Evolutionary conservation across 2,329 filamentous ascomycete genomes (phyloP).

Genomic region (Lasiodiplodia theobromae): DNA sequence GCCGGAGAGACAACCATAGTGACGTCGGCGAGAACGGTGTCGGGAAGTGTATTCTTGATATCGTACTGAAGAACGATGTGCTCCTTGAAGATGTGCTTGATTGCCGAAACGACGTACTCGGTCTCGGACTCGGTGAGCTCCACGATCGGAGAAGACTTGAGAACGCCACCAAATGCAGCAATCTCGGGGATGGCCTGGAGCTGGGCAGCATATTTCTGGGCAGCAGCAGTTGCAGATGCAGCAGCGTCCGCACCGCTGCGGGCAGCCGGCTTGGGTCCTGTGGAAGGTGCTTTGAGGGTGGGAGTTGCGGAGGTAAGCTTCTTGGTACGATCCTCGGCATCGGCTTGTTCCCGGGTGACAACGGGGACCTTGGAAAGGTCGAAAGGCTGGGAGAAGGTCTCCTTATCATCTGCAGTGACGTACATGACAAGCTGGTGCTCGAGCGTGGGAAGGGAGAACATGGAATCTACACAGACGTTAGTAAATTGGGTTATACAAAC

Average conservation of each 20-base stretch:
- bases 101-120: constrained; percentile 90
- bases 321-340: constrained; percentile 95
- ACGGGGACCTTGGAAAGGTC: constrained; percentile 90
- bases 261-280: constrained; percentile 75
- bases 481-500: not conserved
- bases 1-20: constrained; percentile 79
- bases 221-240: constrained; percentile 78
- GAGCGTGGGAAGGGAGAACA: constrained; percentile 93
- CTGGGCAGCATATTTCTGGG: constrained; percentile 81
- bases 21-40: constrained; percentile 62
- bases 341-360: constrained; percentile 93
- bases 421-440: constrained; percentile 98
- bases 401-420: constrained; percentile 89
- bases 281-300: constrained; percentile 89
- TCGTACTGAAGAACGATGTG: constrained; percentile 96
- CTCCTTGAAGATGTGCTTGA: constrained; percentile 98
- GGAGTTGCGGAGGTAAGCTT: constrained; percentile 93
- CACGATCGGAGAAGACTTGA: constrained; percentile 86
- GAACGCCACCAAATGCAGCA: constrained; percentile 83
- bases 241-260: constrained; percentile 76
- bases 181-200: constrained; percentile 89
- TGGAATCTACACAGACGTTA: constrained; percentile 69
- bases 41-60: constrained; percentile 94
- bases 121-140: constrained; percentile 97
- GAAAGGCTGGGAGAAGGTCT: constrained; percentile 84